Percentiles rank a stretch among this genome's conserved stretches.
Conservation (phyloP, 805 yeast genomes). For the Ogataea trehalophila region DNA sequence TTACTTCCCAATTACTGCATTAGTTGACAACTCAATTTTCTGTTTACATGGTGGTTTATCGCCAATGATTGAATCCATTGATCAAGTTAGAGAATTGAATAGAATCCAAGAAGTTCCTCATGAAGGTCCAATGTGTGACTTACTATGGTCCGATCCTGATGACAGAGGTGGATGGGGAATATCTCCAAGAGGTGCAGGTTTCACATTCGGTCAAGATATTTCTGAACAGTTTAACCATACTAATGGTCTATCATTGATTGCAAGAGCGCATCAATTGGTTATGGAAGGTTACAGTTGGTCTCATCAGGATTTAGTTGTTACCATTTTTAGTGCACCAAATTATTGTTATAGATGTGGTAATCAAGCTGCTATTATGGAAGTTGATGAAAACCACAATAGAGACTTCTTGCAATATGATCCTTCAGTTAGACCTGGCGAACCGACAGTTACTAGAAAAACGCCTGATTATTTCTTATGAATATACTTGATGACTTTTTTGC, state of each 20-base stretch:
- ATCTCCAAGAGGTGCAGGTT: conserved; percentile 97
- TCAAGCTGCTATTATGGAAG: conserved; percentile 98
- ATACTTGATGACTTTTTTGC: background rate
- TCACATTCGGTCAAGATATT: conserved; percentile 95
- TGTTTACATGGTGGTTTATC: conserved; percentile 94
- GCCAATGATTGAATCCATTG: conserved; percentile 90
- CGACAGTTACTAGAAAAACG: conserved; percentile 92
- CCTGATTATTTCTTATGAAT: conserved; percentile 84
- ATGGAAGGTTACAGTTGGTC: conserved; percentile 97
- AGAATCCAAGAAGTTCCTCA: conserved; percentile 96
- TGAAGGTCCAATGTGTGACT: conserved; percentile 97
- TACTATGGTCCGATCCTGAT: conserved; percentile 96
- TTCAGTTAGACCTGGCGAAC: conserved; percentile 95
- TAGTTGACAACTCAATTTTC: conserved; percentile 85
- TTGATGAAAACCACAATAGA: conserved; percentile 87
- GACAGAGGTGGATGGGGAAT: conserved; percentile 98
- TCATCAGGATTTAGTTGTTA: conserved; percentile 90
- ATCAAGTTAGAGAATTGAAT: conserved; percentile 85
- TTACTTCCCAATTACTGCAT: conserved; percentile 88
- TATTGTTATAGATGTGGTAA: conserved; percentile 97
- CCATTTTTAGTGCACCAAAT: conserved; percentile 93
- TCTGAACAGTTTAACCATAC: conserved; percentile 91
- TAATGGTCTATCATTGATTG: conserved; percentile 76
- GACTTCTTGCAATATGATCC: conserved; percentile 95
- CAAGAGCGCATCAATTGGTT: conserved; percentile 95